Conservation (phyloP, 1,284 basidiomycete species). For the Xanthoconium separans region DNA sequence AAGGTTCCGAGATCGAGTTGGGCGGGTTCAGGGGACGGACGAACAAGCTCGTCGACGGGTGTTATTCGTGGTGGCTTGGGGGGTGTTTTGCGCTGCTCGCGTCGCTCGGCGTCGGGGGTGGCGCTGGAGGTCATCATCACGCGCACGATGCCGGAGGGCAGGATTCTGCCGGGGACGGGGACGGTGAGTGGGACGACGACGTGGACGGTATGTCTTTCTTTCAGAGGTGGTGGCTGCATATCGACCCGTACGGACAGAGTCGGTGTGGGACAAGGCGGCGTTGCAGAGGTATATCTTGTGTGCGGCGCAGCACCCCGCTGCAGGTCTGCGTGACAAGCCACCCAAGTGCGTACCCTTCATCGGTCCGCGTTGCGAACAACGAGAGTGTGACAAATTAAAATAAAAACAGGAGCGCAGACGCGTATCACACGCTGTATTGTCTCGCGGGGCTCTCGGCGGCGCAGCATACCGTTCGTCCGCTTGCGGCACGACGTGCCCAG, state of each 20-base stretch:
- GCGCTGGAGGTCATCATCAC: conserved; percentile 8
- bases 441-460: conserved; percentile 86
- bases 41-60: conserved; percentile 98
- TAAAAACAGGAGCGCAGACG: conserved; percentile 66
- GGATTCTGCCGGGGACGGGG: conserved; percentile 24
- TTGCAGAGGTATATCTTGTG: conserved; percentile 88
- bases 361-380: no score
- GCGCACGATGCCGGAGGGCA: conserved; percentile 18
- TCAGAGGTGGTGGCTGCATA: no score
- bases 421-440: conserved; percentile 92
- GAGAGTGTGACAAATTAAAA: neutral
- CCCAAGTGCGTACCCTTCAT: conserved; percentile 61
- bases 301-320: conserved; percentile 81
- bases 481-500: conserved; percentile 41
- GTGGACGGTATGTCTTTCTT: conserved; percentile 49
- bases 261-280: conserved; percentile 58
- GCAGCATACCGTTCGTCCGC: conserved; percentile 72
- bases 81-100: conserved; percentile 85
- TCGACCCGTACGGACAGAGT: conserved; percentile 39
- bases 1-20: conserved; percentile 79
- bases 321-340: conserved; percentile 93
- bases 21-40: conserved; percentile 94
- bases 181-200: conserved; percentile 55
- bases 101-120: conserved; percentile 53
- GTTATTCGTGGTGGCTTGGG: conserved; percentile 98